Conservation (phyloP, 106 monocot species). For the Apostasia ramifera region DNA sequence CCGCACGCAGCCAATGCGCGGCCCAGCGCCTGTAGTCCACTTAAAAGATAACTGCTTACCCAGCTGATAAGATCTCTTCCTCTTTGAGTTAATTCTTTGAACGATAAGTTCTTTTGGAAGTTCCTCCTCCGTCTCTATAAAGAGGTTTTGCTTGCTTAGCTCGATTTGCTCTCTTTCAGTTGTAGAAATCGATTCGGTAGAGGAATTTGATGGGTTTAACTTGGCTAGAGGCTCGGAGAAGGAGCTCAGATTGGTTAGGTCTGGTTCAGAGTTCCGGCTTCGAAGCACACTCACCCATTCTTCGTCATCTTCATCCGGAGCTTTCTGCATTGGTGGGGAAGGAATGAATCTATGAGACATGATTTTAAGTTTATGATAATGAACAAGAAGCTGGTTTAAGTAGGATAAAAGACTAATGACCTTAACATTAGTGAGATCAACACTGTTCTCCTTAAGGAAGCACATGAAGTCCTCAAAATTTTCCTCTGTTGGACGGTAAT, state of each 20-base stretch:
- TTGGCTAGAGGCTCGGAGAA: neutral
- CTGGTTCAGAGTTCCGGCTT: slow-evolving; percentile 17
- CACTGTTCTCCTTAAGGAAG: slow-evolving; percentile 60
- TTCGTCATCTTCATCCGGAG: slow-evolving; percentile 57
- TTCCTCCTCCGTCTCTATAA: neutral
- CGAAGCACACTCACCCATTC: slow-evolving; percentile 17
- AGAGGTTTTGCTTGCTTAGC: slow-evolving; percentile 3
- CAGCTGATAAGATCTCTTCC: slow-evolving; percentile 43
- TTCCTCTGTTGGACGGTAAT: slow-evolving; percentile 75
- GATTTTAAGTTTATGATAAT: neutral
- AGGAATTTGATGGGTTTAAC: neutral
- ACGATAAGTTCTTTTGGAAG: slow-evolving; percentile 38
- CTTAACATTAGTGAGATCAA: slow-evolving; percentile 79
- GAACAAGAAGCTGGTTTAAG: neutral
- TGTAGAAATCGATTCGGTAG: neutral
- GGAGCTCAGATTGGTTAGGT: slow-evolving; percentile 1
- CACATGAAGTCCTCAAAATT: slow-evolving; percentile 75
- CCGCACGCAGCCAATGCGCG: slow-evolving; percentile 68
- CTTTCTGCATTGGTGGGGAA: slow-evolving; percentile 35
- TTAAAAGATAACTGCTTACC: slow-evolving; percentile 56
- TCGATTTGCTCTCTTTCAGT: neutral
- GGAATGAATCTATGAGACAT: neutral
- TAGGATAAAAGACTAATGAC: slow-evolving; percentile 13
- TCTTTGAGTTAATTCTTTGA: slow-evolving; percentile 51
- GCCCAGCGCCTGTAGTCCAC: slow-evolving; percentile 82